Percentiles rank a stretch among this genome's conserved stretches.
Evolutionary conservation across 768 basidiomycete genomes (phyloP).

Genomic region (Podaxis sp.): DNA sequence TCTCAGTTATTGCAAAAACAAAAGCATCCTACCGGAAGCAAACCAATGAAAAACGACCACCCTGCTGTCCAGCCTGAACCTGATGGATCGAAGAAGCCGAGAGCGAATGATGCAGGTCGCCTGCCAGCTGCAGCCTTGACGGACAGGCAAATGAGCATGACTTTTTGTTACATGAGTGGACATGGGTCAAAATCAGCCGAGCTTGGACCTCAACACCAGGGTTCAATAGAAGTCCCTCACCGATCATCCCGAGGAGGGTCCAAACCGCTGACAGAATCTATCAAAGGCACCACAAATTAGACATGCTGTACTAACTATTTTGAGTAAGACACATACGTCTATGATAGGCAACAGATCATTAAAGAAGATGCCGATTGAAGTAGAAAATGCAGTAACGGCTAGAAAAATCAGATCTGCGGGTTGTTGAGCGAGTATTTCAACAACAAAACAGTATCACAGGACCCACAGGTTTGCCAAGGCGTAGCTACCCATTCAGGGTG

Average conservation of each 20-base stretch:
- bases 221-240: conserved; percentile 26
- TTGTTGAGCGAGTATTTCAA: neutral
- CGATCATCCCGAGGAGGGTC: conserved; percentile 58
- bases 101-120: conserved; percentile 53
- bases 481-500: conserved; percentile 57
- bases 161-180: conserved; percentile 25
- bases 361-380: conserved; percentile 54
- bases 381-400: conserved; percentile 47
- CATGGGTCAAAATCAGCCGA: neutral
- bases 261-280: conserved; percentile 61
- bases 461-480: conserved; percentile 59
- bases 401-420: conserved; percentile 53
- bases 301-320: neutral
- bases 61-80: conserved; percentile 66
- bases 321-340: conserved; percentile 37
- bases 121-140: conserved; percentile 57
- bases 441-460: conserved; percentile 3
- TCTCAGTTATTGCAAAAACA: conserved; percentile 1
- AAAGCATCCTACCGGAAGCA: conserved; percentile 46
- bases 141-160: conserved; percentile 56
- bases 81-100: conserved; percentile 60
- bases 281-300: neutral
- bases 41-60: conserved; percentile 69
- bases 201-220: neutral
- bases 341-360: conserved; percentile 50